Conservation (phyloP, 2,329 filamentous ascomycete genomes). For the Emydomyces testavorans region DNA sequence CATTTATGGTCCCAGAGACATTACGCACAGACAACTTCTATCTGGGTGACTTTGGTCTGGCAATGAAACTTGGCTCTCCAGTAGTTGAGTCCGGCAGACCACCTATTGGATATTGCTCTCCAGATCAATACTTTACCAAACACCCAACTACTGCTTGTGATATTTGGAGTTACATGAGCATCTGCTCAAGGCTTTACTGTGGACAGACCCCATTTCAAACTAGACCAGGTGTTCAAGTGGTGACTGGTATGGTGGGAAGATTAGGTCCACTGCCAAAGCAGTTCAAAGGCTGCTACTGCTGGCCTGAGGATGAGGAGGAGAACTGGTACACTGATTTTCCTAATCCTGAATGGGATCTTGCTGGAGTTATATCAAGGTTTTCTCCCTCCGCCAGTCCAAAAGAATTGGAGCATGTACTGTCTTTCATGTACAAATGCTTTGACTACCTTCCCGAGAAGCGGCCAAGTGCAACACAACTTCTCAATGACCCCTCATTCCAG, state of each 20-base stretch:
- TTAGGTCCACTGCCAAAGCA: too few species aligned
- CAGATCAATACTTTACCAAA: constrained; percentile 21
- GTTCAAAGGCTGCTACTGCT: too few species aligned
- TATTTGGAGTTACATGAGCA: constrained; percentile 17
- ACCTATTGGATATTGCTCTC: constrained; percentile 21
- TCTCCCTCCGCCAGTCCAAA: not conserved
- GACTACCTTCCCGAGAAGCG: not conserved
- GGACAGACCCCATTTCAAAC: not conserved
- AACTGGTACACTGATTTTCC: not conserved
- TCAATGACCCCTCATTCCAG: constrained; percentile 9
- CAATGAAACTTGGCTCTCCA: constrained; percentile 19
- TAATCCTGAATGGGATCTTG: not conserved
- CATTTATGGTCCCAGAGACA: not conserved
- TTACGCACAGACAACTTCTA: not conserved
- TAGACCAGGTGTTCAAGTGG: too few species aligned
- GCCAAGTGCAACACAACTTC: constrained; percentile 1
- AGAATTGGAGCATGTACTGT: not conserved
- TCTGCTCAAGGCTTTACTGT: constrained; percentile 18
- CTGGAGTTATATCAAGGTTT: not conserved
- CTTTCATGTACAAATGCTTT: constrained; percentile 3
- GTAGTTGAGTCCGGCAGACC: constrained; percentile 12
- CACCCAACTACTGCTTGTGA: constrained; percentile 21
- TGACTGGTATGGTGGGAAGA: too few species aligned
- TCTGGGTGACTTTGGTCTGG: constrained; percentile 20
- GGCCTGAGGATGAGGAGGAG: not conserved